Base-by-base conservation (phyloP, 371 early-diverging fungal species). In the Circinella umbellata region DNA sequence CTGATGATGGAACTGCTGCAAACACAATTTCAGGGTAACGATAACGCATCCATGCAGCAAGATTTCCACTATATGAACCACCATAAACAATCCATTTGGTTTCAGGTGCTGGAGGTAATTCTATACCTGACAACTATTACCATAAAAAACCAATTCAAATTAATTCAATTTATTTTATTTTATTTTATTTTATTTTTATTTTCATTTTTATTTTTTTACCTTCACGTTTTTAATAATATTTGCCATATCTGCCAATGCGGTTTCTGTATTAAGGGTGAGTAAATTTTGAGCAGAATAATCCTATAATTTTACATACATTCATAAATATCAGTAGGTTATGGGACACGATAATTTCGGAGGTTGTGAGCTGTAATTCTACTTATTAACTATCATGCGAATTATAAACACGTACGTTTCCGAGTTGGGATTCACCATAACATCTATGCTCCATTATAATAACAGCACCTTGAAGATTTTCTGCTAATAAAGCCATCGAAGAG, bases 1-100 rank as follows among this genome's bases (percentile, higher is more conserved):
- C 92, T 1, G 92, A 92, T n/a, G 92, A 91, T 5, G 92, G 87
- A 57, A 91, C 88, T 10, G 90, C 90, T 0, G 90, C 92, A 74
- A 84, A 85, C 11, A 93, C 75, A 18, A 92, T 72, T 20, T 89
- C 82, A 0, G 92, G 92, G 73, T 91, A 90, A 73, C 82, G 77
- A 18, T 85, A 75, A 36, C 90, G 84, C 69, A 88, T 80, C 93
- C 93, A 94, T 0, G 90, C 90, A 9, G 93, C 92, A 10, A 93
- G 68, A 67, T 84, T 90, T 3, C 92, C 94, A 17, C 91, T 83
- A 72, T 93, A 94, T 14, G 89, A 90, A 18, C 92, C 91, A 18
- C 95, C 94, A 8, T 86, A 80, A 0, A 86, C 77, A 34, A 93
- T 85, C 88, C 91, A 91, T 66, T 89, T 89, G n/a, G 87, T 78